These are phyloP conservation scores for Capronia coronata DNA, from an alignment of 2,329 filamentous ascomycete species.

Conservation along the genomic window DNA sequence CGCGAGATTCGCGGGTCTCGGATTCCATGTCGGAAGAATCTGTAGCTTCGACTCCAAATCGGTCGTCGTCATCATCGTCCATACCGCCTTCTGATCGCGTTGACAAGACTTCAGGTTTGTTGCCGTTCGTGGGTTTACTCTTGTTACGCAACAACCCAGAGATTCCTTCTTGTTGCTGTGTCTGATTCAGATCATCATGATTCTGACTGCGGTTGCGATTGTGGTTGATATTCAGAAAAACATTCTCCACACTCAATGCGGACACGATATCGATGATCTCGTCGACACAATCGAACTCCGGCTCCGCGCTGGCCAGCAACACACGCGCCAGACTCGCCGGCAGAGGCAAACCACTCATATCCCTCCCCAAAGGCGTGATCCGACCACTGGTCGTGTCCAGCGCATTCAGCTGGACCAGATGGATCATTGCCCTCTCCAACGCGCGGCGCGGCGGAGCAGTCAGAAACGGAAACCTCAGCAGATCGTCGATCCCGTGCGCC, in stretches of 20 bases:
- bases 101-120: neutral
- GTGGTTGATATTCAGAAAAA: conserved; percentile 52
- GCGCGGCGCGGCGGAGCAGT: conserved; percentile 71
- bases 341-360: conserved; percentile 77
- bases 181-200: neutral
- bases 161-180: no score
- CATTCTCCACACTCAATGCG: conserved; percentile 58
- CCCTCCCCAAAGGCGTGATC: conserved; percentile 66
- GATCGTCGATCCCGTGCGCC: conserved; percentile 75
- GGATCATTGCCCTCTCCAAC: conserved; percentile 72
- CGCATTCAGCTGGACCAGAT: conserved; percentile 72
- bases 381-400: conserved; percentile 59
- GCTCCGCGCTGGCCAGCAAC: conserved; percentile 67
- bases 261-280: conserved; percentile 81
- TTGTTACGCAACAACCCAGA: no score
- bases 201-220: conserved; percentile 27
- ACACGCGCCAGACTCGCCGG: conserved; percentile 75
- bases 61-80: conserved; percentile 8
- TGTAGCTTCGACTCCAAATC: neutral
- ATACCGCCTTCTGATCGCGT: neutral
- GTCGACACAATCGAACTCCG: conserved; percentile 64
- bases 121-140: neutral
- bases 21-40: neutral
- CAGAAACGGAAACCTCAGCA: conserved; percentile 76
- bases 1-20: conserved; percentile 32